Evolutionary conservation across 2,329 filamentous ascomycete species (phyloP).

Genomic region (Elsinoe fawcettii): DNA sequence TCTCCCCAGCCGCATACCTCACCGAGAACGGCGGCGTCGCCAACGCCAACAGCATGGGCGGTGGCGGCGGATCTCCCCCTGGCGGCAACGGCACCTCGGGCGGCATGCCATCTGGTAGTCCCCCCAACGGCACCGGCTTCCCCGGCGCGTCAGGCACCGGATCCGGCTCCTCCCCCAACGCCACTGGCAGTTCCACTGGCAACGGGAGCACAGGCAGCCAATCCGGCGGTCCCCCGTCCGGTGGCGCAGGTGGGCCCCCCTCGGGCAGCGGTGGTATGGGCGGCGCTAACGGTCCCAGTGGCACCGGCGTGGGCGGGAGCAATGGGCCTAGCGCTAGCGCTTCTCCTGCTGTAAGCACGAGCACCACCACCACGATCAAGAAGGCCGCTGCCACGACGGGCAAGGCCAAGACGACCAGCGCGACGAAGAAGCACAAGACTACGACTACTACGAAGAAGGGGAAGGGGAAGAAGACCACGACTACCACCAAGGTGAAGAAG

Average conservation of each 20-base stretch:
- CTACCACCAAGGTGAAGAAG: background rate
- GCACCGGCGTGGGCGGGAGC: background rate
- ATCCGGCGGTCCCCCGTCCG: background rate
- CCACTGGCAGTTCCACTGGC: background rate
- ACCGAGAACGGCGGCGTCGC: constrained; percentile 16
- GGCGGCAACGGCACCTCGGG: background rate
- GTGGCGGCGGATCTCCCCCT: background rate
- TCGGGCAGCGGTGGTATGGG: background rate
- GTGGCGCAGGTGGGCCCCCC: constrained; percentile 8
- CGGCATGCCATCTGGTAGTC: constrained; percentile 6
- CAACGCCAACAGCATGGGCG: constrained; percentile 14
- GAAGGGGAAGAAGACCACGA: background rate
- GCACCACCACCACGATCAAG: background rate
- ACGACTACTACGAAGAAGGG: background rate
- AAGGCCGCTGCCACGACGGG: background rate
- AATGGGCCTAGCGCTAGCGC: background rate
- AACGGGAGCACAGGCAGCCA: background rate
- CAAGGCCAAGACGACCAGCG: background rate
- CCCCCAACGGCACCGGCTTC: constrained; percentile 20
- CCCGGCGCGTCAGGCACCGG: constrained; percentile 22
- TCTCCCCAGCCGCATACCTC: constrained; percentile 17
- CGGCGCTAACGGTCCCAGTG: constrained; percentile 1
- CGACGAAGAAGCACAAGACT: background rate
- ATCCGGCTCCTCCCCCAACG: constrained; percentile 28
- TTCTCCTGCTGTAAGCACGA: background rate